Evolutionary conservation across 2,329 filamentous ascomycete species (phyloP).

Genomic region (Paecilomyces fulvus): DNA sequence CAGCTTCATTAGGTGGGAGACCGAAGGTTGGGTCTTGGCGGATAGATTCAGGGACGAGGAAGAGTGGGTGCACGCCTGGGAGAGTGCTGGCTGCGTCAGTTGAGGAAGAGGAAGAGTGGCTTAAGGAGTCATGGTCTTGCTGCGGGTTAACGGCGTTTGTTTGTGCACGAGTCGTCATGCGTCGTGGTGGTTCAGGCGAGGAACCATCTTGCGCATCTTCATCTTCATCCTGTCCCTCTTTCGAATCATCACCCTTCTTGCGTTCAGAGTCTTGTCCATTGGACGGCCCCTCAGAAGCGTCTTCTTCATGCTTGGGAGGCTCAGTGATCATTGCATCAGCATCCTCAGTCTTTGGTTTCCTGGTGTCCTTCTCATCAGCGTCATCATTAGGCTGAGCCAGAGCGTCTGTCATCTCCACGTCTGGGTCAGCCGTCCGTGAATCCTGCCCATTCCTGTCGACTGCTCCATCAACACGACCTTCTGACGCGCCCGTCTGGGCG

Average conservation of each 20-base stretch:
- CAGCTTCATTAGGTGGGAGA: constrained; percentile 50
- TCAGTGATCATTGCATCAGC: constrained; percentile 24
- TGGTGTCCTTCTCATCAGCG: constrained; percentile 6
- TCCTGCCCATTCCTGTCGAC: constrained; percentile 6
- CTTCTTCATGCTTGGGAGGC: constrained; percentile 23
- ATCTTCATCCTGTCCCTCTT: constrained; percentile 19
- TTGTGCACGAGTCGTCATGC: constrained; percentile 40
- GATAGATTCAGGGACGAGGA: constrained; percentile 43
- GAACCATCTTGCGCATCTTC: constrained; percentile 25
- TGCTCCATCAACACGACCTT: constrained; percentile 1
- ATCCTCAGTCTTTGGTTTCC: constrained; percentile 28
- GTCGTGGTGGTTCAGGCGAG: constrained; percentile 33
- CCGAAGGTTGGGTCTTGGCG: constrained; percentile 48
- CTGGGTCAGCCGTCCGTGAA: constrained; percentile 10
- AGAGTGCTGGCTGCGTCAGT: constrained; percentile 23
- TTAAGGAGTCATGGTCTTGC: constrained; percentile 16
- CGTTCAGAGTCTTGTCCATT: constrained; percentile 1
- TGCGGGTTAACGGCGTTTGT: constrained; percentile 26
- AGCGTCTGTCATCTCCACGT: constrained; percentile 27
- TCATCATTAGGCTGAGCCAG: constrained; percentile 7
- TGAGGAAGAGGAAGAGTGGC: constrained; percentile 16
- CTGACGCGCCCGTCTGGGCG: neutral
- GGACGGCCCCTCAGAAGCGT: constrained; percentile 6
- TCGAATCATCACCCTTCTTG: constrained; percentile 5
- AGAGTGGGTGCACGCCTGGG: constrained; percentile 48